A percentile compares a stretch with the other conserved stretches of the same genome.
These are phyloP conservation scores for Geotrichum klebahnii DNA, from an alignment of 1,139 yeast genomes.

Conservation along the genomic window DNA sequence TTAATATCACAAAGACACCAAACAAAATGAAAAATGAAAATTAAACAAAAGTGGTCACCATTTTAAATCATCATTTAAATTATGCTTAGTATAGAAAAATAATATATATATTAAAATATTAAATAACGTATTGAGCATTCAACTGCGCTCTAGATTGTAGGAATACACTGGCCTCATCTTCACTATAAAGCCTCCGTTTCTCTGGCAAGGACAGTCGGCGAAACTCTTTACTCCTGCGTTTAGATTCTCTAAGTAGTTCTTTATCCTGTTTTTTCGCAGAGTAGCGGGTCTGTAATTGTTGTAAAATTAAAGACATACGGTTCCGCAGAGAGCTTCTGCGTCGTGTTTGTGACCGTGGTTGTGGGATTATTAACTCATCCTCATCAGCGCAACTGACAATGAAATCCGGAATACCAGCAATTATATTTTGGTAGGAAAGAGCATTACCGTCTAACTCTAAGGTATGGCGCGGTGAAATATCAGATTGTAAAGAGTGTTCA, in stretches of 20 bases:
- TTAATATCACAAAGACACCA: too few relatives aligned
- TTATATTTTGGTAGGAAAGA: too few relatives aligned
- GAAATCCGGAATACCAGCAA: too few relatives aligned
- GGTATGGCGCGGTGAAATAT: too few relatives aligned
- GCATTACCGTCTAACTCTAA: too few relatives aligned
- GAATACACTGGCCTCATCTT: constrained; percentile 8
- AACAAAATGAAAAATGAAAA: too few relatives aligned
- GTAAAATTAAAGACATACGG: neutral
- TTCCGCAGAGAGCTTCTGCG: neutral
- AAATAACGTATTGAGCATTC: neutral
- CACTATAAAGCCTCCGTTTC: constrained; percentile 8
- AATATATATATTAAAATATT: neutral
- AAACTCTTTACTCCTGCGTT: neutral
- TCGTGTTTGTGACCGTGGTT: neutral
- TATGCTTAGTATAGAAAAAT: too few relatives aligned
- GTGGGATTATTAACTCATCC: neutral
- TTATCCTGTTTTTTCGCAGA: neutral
- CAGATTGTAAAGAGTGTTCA: too few relatives aligned
- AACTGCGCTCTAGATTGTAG: neutral
- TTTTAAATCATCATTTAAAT: too few relatives aligned
- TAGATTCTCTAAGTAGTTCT: too few relatives aligned
- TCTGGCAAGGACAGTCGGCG: constrained; percentile 8
- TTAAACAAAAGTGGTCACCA: too few relatives aligned
- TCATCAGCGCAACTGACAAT: neutral
- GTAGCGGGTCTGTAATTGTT: neutral